Base-by-base conservation (phyloP, 768 basidiomycete genomes). In the Mrakia gelida region DNA sequence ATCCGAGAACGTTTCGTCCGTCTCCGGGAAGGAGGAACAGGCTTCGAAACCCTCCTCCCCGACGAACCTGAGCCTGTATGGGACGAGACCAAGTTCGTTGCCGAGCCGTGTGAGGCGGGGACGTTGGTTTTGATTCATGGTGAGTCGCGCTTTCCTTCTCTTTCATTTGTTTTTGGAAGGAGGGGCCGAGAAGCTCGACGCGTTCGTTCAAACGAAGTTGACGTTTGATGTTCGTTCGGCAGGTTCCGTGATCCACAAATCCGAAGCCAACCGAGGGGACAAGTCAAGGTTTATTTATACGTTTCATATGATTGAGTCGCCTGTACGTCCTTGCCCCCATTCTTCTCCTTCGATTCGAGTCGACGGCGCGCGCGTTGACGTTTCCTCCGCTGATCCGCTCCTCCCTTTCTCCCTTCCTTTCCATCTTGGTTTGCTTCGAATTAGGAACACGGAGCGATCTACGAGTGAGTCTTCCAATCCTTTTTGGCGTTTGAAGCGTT, bases 101-200 rank as follows among this genome's bases (percentile, higher is more conserved):
- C 84, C 79, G 85, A 81, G 75, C 75, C 79, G 79, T 81, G 85
- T 76, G 41, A 80, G 13, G 76, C 81, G 91, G 95, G 95, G 28
- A 93, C 95, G 79, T 86, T 99, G 2, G 94, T 98, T 0, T 85
- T 98, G 23, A 98, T 99, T 49, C 95, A 99, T 81, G 97, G 97
- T 15, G 88, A n/a, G 84, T 80, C 23, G 18, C n/a, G n/a, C n/a
- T 9, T 18, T 18, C n/a, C 21, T 16, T 38, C n/a, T 30, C 72
- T 38, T 23, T 16, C 45, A 49, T 10, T 9, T 16, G 7, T 49
- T 6, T n/a, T n/a, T n/a, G n/a, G n/a, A n/a, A n/a, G n/a, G n/a
- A n/a, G n/a, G n/a, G n/a, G n/a, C 49, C 2, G 18, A 52, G 49
- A 16, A 2, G 18, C 34, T 9, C 65, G 65, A 41, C 65, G 65